Conservation (phyloP, 371 early-diverging fungal species). For the Funneliformis caledonium region DNA sequence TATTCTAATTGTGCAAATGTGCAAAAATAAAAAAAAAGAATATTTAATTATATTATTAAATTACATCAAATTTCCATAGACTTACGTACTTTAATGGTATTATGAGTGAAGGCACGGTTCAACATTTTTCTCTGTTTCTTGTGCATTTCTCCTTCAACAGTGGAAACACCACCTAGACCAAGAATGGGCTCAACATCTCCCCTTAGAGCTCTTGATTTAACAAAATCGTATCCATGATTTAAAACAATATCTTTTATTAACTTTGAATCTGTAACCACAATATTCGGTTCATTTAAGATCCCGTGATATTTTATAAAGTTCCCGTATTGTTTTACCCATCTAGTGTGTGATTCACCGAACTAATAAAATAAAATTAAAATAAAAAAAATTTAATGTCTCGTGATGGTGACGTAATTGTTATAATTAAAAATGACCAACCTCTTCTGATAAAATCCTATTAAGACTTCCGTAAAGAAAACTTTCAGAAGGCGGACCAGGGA, state of each 20-base stretch:
- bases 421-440: not conserved
- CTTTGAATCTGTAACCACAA: conserved; percentile 60
- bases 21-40: too few relatives aligned
- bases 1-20: too few relatives aligned
- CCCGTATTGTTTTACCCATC: too few relatives aligned
- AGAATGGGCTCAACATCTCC: conserved; percentile 47
- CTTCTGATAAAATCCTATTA: not conserved
- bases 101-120: too few relatives aligned
- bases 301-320: too few relatives aligned
- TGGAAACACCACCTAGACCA: conserved; percentile 62
- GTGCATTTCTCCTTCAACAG: conserved; percentile 65
- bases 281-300: too few relatives aligned
- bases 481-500: too few relatives aligned
- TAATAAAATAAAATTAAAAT: not conserved
- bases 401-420: not conserved
- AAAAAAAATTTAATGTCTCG: too few relatives aligned
- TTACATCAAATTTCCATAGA: not conserved
- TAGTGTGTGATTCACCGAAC: conserved; percentile 55
- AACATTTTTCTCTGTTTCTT: too few relatives aligned
- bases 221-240: conserved; percentile 56
- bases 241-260: conserved; percentile 57
- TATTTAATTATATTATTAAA: not conserved
- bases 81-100: conserved; percentile 48
- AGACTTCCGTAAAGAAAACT: not conserved
- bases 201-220: conserved; percentile 52